A percentile compares a stretch with the other conserved stretches of the same genome.
Evolutionary conservation across 805 yeast genomes (phyloP).

Genomic region (Saccharomycopsis sp.): DNA sequence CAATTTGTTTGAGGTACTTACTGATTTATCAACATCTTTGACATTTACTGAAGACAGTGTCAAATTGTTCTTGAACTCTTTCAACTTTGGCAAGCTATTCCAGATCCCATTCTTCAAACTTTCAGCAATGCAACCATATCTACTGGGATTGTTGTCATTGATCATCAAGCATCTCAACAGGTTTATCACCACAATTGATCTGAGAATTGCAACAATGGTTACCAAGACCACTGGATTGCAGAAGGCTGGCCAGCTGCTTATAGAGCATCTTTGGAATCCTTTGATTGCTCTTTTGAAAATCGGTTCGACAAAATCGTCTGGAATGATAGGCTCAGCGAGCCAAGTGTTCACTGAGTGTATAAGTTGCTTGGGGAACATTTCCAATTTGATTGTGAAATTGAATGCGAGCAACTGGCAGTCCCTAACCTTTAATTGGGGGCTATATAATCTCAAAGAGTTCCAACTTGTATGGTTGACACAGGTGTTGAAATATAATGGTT

Average conservation of each 20-base stretch:
- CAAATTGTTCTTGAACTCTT: background rate
- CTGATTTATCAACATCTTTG: background rate
- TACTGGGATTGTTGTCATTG: conserved; percentile 1
- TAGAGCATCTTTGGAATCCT: conserved; percentile 9
- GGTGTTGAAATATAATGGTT: conserved; percentile 8
- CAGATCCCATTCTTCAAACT: conserved; percentile 11
- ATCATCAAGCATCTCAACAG: conserved; percentile 4
- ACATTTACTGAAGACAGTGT: background rate
- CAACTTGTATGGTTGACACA: conserved; percentile 14
- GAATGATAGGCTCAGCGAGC: too few relatives aligned
- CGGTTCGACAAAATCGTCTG: too few relatives aligned
- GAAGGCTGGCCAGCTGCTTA: too few relatives aligned
- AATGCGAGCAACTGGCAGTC: conserved; percentile 18
- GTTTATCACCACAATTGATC: background rate
- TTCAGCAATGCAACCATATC: background rate
- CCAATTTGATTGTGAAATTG: conserved; percentile 15
- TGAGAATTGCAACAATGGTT: too few relatives aligned
- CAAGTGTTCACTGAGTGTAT: too few relatives aligned
- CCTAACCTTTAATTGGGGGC: conserved; percentile 16
- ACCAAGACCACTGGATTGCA: too few relatives aligned
- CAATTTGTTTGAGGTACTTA: background rate
- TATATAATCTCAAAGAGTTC: conserved; percentile 4
- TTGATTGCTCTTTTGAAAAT: conserved; percentile 6
- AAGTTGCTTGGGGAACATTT: conserved; percentile 8
- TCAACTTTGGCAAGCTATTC: conserved; percentile 7